These are phyloP conservation scores for Aspergillus sp. DNA, from an alignment of 2,329 filamentous ascomycete species.

Conservation along the genomic window DNA sequence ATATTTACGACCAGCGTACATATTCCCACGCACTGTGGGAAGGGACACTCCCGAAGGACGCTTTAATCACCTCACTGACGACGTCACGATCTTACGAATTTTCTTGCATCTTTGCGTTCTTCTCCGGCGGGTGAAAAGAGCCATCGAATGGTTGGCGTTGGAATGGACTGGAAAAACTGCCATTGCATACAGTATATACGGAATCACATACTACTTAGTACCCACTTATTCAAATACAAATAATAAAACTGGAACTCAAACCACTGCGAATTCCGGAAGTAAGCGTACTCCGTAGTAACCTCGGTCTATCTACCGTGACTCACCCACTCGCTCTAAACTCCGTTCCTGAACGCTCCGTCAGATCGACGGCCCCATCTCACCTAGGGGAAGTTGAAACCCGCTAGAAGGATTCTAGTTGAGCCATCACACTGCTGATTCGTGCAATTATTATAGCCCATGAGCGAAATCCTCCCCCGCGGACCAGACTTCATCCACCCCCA, in stretches of 20 bases:
- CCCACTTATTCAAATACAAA: neutral
- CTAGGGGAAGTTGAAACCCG: neutral
- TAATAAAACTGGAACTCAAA: no score
- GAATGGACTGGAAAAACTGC: neutral
- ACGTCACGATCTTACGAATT: neutral
- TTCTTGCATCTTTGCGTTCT: neutral
- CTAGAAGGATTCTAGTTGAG: neutral
- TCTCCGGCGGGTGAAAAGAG: neutral
- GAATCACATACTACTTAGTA: neutral
- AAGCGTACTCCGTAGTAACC: neutral
- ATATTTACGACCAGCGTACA: neutral
- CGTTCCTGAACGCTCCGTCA: neutral
- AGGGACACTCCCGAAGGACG: neutral
- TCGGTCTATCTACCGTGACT: neutral
- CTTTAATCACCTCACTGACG: neutral
- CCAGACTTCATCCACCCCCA: no score
- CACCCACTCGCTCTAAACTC: neutral
- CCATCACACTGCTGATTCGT: neutral
- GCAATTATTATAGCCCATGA: neutral
- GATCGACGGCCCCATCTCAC: neutral
- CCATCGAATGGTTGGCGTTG: neutral
- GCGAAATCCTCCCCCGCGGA: no score
- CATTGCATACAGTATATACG: neutral
- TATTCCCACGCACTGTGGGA: neutral
- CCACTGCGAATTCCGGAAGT: no score